A percentile compares a stretch with the other conserved stretches of the same genome.
Evolutionary conservation across 2,329 filamentous ascomycete species (phyloP).

Genomic region (Aspergillus versicolor): DNA sequence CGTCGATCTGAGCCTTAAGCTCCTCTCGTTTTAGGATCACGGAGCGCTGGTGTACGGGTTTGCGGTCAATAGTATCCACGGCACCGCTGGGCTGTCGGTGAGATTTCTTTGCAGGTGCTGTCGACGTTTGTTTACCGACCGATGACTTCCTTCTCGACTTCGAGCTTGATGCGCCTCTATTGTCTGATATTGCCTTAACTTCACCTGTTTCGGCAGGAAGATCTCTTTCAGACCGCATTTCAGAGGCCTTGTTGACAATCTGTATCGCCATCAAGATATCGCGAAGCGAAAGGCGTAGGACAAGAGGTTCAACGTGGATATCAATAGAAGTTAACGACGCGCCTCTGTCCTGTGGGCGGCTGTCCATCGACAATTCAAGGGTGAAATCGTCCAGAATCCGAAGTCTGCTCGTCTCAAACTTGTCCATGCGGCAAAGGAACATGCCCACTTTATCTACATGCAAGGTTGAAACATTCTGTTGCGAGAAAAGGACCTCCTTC

Average conservation of each 20-base stretch:
- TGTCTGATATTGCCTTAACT: constrained; percentile 50
- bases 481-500: constrained; percentile 87
- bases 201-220: constrained; percentile 54
- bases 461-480: constrained; percentile 90
- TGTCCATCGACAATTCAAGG: constrained; percentile 83
- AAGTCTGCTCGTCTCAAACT: constrained; percentile 84
- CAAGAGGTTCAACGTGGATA: constrained; percentile 84
- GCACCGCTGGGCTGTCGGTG: constrained; percentile 48
- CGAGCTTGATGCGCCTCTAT: constrained; percentile 32
- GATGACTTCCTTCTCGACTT: constrained; percentile 53
- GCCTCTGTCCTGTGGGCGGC: constrained; percentile 58
- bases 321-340: constrained; percentile 73
- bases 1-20: constrained; percentile 80
- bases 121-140: constrained; percentile 41
- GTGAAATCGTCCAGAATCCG: constrained; percentile 97
- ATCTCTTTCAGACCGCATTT: constrained; percentile 64
- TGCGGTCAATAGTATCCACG: constrained; percentile 36
- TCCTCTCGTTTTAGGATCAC: constrained; percentile 69
- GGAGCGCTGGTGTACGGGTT: constrained; percentile 43
- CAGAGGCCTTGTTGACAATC: constrained; percentile 85
- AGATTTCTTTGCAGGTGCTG: constrained; percentile 45
- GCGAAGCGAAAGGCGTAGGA: constrained; percentile 83
- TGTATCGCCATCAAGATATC: constrained; percentile 94
- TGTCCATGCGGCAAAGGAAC: constrained; percentile 98
- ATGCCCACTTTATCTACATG: constrained; percentile 94